Evolutionary conservation across 495 filamentous ascomycete species (phyloP), one percentile per base, ranked within the genome.

Genomic region (Lasiosphaeriaceae sp.): DNA sequence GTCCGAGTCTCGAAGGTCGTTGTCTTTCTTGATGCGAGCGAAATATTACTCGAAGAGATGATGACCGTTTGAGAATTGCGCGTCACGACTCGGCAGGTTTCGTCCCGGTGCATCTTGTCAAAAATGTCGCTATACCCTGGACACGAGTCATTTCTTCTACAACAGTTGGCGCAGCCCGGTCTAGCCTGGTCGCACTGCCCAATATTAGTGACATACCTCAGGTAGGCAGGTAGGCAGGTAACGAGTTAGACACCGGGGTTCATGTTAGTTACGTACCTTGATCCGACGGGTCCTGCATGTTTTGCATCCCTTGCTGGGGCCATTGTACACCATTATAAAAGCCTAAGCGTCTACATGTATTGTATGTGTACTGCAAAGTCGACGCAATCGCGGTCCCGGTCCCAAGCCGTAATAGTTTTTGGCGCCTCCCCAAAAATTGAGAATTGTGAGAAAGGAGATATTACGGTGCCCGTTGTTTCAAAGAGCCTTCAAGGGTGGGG

Each of bases 211-310:
- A 11, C 21, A 11, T 23, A 48, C n/a, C n/a, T n/a, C n/a, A n/a
- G n/a, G n/a, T n/a, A n/a, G n/a, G n/a, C n/a, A n/a, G n/a, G n/a
- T n/a, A n/a, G n/a, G n/a, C n/a, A n/a, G n/a, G n/a, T n/a, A n/a
- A 48, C 19, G 19, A n/a, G 19, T 22, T 24, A 4, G 46, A 20
- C 19, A 20, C 19, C 46, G 14, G 14, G 46, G 20, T 16, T 22
- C n/a, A 47, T 11, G 19, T 21, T 47, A 14, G 3, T 12, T 45
- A 17, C n/a, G 5, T 48, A 48, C 46, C 46, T 48, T 48, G 19
- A 48, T n/a, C 46, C 46, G 46, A 14, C 46, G 46, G 46, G 7
- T 48, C 21, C 46, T n/a, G 46, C 46, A 48, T 24, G 46, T 48
- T 24, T 22, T 26, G 46, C 46, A 48, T 14, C 46, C 46, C n/a